Evolutionary conservation across 768 basidiomycete genomes (phyloP), one percentile per base, ranked within the genome.

Genomic region (Coprinopsis cinerea): DNA sequence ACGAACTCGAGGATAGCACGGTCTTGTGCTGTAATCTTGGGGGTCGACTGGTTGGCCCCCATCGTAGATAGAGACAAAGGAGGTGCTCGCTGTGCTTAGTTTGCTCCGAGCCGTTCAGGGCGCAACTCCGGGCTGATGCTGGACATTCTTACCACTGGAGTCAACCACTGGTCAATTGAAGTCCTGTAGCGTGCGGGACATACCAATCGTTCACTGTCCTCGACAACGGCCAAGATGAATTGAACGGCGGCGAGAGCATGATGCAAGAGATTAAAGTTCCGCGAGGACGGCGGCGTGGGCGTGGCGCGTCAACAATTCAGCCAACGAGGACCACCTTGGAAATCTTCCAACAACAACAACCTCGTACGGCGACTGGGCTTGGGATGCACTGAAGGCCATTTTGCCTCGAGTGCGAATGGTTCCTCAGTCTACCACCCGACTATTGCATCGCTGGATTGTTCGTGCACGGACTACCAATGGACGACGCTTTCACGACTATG

Each of bases 1-100:
- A 77, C 89, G 64, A 55, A 98, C 95, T 97, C 95, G 53, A 99
- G 78, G 54, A 99, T 88, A 37, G 96, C 95, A 55, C 86, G 81
- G 67, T 99, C 96, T 61, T 94, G 94, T 24, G 81, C 72, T 17
- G 96, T 97, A 55, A 99, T 82, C 74, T 89, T 96, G 42, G 91
- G 92, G 27, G 75, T 66, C 30, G 88, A 89, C 64, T 88, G 84
- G 56, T 71, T 78, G 59, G 66, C 75, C 51, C 87, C 87, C 87
- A 89, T 51, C 13, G 44, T 18, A 24, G 40, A 18, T 42, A 26
- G 45, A 36, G 37, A 35, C 49, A 24, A 50, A 36, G 30, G 5
- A 9, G 9, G 30, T 20, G 37, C 37, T 40, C 37, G 18, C 18
- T 11, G 37, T 20, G 18, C 11, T 18, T 40, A 18, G 37, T 40